Base-by-base conservation (phyloP, 108 stramenopile species). In the Parietichytrium sp. region DNA sequence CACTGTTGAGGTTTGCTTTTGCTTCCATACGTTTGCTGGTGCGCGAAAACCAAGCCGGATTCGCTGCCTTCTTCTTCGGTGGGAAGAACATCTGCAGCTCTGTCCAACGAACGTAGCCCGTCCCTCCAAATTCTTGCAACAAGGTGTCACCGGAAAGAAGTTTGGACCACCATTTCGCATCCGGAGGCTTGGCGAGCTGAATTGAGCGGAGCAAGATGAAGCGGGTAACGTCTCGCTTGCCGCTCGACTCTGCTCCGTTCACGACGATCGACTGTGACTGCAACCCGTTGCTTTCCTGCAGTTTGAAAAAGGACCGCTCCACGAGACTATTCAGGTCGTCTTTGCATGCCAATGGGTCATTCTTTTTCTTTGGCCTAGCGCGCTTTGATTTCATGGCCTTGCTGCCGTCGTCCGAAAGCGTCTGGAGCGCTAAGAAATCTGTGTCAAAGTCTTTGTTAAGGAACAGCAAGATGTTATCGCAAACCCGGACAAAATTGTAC, bases 191-290 rank as follows among this genome's bases (percentile, higher is more conserved):
- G 20, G 61, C 6, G 13, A 72, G 61, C 61, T 72, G 61, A 20
- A 72, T 72, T 12, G 25, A 33, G 33, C 61, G 61, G 8, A 72
- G 61, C 8, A 72, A n/a, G 6, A 72, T 27, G 61, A 72, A 72
- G 1, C 45, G 36, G 61, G 61, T 25, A 13, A 72, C 61, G 33
- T 72, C 61, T 13, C 61, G 61, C 42, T 72, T 72, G 0, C 61
- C 61, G 12, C 38, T 42, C 42, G 36, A 33, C 20, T 45, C n/a
- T 33, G 6, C n/a, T 6, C 61, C 61, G 42, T 72, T 33, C 42
- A 72, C 61, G 10, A 72, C 61, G 20, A 72, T 72, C 10, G 61
- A 45, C 61, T 72, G 61, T 42, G 61, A 72, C 33, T 13, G 12
- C 2, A 45, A 15, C 15, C 61, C 61, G 10, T 72, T 72, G 33